Evolutionary conservation across 2,329 filamentous ascomycete genomes (phyloP).

Genomic region (Neonectria sp.): DNA sequence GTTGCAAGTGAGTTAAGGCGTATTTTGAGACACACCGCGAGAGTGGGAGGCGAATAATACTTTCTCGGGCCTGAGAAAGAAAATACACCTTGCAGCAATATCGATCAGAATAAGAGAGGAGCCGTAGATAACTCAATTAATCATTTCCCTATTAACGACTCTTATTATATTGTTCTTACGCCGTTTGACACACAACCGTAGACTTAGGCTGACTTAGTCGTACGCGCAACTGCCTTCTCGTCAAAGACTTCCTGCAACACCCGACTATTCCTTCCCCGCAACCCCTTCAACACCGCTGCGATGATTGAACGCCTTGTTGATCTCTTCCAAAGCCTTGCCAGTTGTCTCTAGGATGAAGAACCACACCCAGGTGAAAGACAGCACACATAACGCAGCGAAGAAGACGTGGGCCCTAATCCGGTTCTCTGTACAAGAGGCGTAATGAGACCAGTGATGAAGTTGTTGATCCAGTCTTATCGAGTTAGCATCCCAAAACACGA

Average conservation of each 20-base stretch:
- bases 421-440: too few species aligned
- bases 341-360: background rate
- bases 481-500: background rate
- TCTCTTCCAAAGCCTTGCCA: too few species aligned
- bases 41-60: too few species aligned
- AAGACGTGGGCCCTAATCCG: background rate
- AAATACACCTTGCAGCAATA: too few species aligned
- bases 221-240: background rate
- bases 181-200: background rate
- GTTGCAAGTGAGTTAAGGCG: background rate
- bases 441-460: conserved; percentile 21
- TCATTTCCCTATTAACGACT: background rate
- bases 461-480: background rate
- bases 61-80: too few species aligned
- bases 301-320: too few species aligned
- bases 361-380: background rate
- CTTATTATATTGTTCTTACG: background rate
- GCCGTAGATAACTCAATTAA: background rate
- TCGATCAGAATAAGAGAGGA: too few species aligned
- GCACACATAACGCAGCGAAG: background rate
- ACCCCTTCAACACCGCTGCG: conserved; percentile 2
- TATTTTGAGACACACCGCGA: background rate
- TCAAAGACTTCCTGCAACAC: background rate
- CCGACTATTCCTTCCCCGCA: conserved; percentile 43
- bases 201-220: background rate